Conservation (phyloP, 805 yeast species). For the Lipomyces yamanashiensis region DNA sequence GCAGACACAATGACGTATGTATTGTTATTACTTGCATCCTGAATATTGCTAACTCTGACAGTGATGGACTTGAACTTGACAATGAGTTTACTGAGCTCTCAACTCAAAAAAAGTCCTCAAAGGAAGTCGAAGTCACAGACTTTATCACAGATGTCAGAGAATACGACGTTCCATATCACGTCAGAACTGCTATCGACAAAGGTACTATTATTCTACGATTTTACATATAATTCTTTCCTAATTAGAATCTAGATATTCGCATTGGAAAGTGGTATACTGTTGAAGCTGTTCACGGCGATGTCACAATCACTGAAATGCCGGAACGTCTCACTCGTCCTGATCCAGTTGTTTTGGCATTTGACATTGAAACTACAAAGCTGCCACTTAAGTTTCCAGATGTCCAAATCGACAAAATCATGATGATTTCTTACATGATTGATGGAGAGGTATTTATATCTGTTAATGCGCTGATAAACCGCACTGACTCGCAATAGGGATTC, state of each 20-base stretch:
- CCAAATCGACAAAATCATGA: slow-evolving; percentile 89
- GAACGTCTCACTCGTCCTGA: slow-evolving; percentile 93
- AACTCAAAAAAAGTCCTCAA: slow-evolving; percentile 30
- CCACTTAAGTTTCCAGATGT: slow-evolving; percentile 96
- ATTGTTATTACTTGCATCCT: background rate
- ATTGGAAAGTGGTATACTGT: slow-evolving; percentile 97
- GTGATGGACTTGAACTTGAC: slow-evolving; percentile 44
- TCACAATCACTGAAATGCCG: slow-evolving; percentile 60
- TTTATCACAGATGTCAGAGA: slow-evolving; percentile 81
- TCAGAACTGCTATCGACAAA: slow-evolving; percentile 90
- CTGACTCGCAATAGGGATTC: slow-evolving; percentile 57
- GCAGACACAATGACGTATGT: slow-evolving; percentile 55
- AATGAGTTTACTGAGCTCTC: slow-evolving; percentile 37
- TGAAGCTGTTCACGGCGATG: slow-evolving; percentile 61
- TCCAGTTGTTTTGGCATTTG: slow-evolving; percentile 95
- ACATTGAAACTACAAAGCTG: slow-evolving; percentile 95
- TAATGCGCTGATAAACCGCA: background rate
- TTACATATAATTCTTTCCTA: background rate
- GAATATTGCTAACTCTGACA: slow-evolving; percentile 35
- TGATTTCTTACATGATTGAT: slow-evolving; percentile 99
- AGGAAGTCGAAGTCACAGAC: slow-evolving; percentile 57
- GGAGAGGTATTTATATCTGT: slow-evolving; percentile 57
- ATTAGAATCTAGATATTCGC: slow-evolving; percentile 55
- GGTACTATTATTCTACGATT: slow-evolving; percentile 34
- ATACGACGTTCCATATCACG: slow-evolving; percentile 96